Base-by-base conservation (phyloP, 495 filamentous ascomycete species). In the Cercophora scortea region DNA sequence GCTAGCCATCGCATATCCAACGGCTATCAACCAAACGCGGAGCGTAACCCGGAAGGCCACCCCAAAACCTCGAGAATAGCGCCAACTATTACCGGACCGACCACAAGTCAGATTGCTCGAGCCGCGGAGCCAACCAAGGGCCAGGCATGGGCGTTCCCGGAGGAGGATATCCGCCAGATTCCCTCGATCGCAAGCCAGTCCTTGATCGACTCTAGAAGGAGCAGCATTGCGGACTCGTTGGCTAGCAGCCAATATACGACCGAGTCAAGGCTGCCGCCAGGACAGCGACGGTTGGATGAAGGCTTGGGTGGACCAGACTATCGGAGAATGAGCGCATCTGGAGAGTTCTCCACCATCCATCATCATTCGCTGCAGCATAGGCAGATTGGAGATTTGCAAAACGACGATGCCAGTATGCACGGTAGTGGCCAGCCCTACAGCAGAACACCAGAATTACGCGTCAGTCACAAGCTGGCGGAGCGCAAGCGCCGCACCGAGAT, bases 391-490 rank as follows among this genome's bases (percentile, higher is more conserved):
- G 82, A 82, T 49, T 66, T 90, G 10, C 83, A 84, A 49, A 79
- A 74, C 51, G 85, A 88, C 35, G 74, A 77, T 33, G 52, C 53
- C 8, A 70, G 71, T 51, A 63, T 76, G 3, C 79, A 84, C 40
- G 70, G 71, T 7, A 78, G 81, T 39, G 75, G 71, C 10, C 86
- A 88, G 17, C 89, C 89, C 0, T 99, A 97, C 65, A 96, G 90
- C 61, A 76, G 93, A 42, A 99, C 93, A 2, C 93, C 93, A 8
- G 93, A 96, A 66, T 75, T 97, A n/a, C 79, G 93, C 38, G 84
- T 95, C 34, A 96, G 88, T 45, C 93, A 99, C 59, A 99, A 99
- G 63, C 76, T 97, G 43, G 93, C 93, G 6, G 93, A 99, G 71
- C 79, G 93, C 36, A 99, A 97, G 70, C 85, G 93, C 13, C 81